Evolutionary conservation across 352 stramenopile genomes (phyloP).

Genomic region (Phytophthora sp.): DNA sequence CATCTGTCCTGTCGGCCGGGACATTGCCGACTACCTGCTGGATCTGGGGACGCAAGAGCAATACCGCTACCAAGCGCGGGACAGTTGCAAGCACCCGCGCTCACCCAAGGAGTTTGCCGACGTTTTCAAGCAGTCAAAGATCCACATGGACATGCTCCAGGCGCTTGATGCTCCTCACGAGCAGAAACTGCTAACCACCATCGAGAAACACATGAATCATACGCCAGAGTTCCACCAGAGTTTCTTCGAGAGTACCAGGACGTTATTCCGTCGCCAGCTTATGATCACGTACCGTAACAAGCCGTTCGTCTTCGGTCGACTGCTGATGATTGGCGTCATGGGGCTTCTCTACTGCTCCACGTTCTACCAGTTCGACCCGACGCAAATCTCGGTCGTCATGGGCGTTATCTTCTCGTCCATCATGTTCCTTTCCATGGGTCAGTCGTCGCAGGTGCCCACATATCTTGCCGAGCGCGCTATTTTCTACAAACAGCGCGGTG

Average conservation of each 20-base stretch:
- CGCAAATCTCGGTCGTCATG: slow-evolving; percentile 55
- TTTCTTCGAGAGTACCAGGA: slow-evolving; percentile 36
- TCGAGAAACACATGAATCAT: slow-evolving; percentile 33
- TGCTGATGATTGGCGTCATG: slow-evolving; percentile 52
- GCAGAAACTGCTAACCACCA: slow-evolving; percentile 23
- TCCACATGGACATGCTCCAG: slow-evolving; percentile 26
- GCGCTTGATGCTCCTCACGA: slow-evolving; percentile 20
- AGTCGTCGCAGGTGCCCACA: slow-evolving; percentile 70
- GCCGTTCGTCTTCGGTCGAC: slow-evolving; percentile 43
- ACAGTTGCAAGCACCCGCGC: slow-evolving; percentile 21
- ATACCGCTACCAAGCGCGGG: slow-evolving; percentile 18
- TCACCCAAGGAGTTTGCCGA: slow-evolving; percentile 45
- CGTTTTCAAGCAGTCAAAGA: slow-evolving; percentile 29
- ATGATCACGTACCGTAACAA: slow-evolving; percentile 67
- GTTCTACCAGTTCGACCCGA: slow-evolving; percentile 53
- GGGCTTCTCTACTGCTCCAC: slow-evolving; percentile 50
- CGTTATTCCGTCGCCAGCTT: slow-evolving; percentile 55
- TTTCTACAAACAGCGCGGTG: slow-evolving; percentile 85
- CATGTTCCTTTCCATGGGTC: slow-evolving; percentile 80
- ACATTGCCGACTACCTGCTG: slow-evolving; percentile 43
- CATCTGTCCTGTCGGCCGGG: slow-evolving; percentile 25
- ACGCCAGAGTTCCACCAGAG: slow-evolving; percentile 45
- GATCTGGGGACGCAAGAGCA: slow-evolving; percentile 43
- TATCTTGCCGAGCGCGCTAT: slow-evolving; percentile 59
- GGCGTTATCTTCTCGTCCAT: slow-evolving; percentile 83